Conservation (phyloP, 140 eudicot genomes). For the Senecio squalidus region DNA sequence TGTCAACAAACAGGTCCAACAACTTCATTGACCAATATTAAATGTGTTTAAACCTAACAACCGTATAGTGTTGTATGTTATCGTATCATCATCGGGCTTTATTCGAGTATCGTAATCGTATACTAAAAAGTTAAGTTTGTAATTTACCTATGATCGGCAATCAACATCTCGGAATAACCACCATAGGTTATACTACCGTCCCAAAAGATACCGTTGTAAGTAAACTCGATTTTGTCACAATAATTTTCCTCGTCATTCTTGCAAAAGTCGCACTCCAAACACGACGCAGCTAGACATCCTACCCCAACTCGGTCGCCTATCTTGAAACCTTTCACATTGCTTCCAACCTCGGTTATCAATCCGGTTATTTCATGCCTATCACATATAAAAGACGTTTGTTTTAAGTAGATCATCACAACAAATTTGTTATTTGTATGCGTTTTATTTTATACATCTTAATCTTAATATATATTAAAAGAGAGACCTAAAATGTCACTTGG, state of each 20-base stretch:
- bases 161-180: constrained; percentile 80
- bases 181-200: constrained; percentile 97
- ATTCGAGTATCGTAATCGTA: too few relatives aligned
- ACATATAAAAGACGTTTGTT: neutral
- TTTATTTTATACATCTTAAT: too few relatives aligned
- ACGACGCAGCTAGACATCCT: constrained; percentile 74
- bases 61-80: too few relatives aligned
- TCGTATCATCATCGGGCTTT: too few relatives aligned
- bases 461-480: too few relatives aligned
- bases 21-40: too few relatives aligned
- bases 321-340: constrained; percentile 59
- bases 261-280: constrained; percentile 76
- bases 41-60: too few relatives aligned
- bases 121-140: too few relatives aligned
- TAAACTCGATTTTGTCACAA: constrained; percentile 61
- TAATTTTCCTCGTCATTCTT: constrained; percentile 51
- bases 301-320: constrained; percentile 87
- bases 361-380: constrained; percentile 88
- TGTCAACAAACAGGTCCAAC: too few relatives aligned
- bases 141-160: constrained; percentile 66
- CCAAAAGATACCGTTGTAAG: constrained; percentile 84
- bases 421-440: too few relatives aligned
- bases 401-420: too few relatives aligned
- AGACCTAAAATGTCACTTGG: too few relatives aligned
- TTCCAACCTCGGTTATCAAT: constrained; percentile 69